Percentiles rank a stretch among this genome's conserved stretches.
These are phyloP conservation scores for Phoenix dactylifera DNA, from an alignment of 176 grass and related monocot genomes.

Conservation along the genomic window DNA sequence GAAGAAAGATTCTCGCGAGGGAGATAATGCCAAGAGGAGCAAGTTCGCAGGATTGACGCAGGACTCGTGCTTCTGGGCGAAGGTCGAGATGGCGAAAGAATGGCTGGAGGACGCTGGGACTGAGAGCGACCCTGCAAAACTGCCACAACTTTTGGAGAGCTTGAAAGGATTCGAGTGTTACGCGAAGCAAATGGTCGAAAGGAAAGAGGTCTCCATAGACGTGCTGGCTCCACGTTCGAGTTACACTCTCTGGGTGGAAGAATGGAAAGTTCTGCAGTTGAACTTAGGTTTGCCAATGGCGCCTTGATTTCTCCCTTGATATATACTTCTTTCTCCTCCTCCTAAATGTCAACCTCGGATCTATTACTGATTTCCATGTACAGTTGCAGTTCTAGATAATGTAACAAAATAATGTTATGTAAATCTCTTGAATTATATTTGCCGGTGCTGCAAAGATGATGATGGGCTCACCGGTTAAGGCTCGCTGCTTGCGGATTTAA, in stretches of 20 bases:
- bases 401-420: too few species aligned
- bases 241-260: conserved; percentile 57
- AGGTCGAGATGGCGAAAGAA: conserved; percentile 68
- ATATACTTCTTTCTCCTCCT: too few species aligned
- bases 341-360: too few species aligned
- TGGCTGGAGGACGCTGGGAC: conserved; percentile 21
- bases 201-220: conserved; percentile 73
- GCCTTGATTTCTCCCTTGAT: too few species aligned
- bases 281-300: neutral
- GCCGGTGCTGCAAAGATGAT: too few species aligned
- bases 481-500: too few species aligned
- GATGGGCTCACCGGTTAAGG: too few species aligned
- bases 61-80: conserved; percentile 94
- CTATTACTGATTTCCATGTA: too few species aligned
- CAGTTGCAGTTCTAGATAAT: too few species aligned
- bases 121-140: conserved; percentile 17
- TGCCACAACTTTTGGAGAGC: conserved; percentile 27
- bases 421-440: too few species aligned
- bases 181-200: conserved; percentile 43
- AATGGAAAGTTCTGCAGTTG: conserved; percentile 64
- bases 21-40: conserved; percentile 32
- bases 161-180: conserved; percentile 55
- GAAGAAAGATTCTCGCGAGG: neutral
- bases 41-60: conserved; percentile 89
- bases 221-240: conserved; percentile 86